Evolutionary conservation across 2,329 filamentous ascomycete species (phyloP), one percentile per base, ranked within the genome.

Genomic region (Aspergillus neoniger): DNA sequence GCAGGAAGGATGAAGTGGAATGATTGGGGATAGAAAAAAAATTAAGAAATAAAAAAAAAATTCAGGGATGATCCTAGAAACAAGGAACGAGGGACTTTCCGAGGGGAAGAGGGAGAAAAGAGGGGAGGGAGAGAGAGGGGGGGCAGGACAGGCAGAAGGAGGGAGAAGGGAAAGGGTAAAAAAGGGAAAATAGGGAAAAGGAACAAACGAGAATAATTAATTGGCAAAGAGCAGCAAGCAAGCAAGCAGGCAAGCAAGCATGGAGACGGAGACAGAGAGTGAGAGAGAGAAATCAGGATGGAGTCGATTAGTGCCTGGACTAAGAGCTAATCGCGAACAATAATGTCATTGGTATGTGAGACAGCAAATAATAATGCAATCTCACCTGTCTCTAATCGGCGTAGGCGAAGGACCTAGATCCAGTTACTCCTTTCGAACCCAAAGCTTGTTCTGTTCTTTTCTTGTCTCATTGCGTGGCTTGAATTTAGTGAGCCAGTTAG

Each of bases 341-440:
- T 55, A 44, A 55, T 55, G 39, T 55, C 53, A 55, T 55, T 55
- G 53, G 53, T 44, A 55, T 55, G 53, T 55, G 53, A 55, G 53
- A 55, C 53, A 55, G 39, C 38, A 55, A 55, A 44, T 55, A 44
- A 43, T 39, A 55, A 30, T 19, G 17, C 38, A 55, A 44, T 55
- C 52, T 55, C 52, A 25, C 30, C 41, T 55, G 41, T 44, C 38
- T 44, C 12, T 21, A 55, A 55, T 55, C 52, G 21, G 17, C 41
- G 38, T 43, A 17, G 52, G 17, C 23, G 38, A 55, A 14, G 52
- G 52, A 55, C 38, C 52, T 43, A 55, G 52, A 55, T 43, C 38
- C 30, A 12, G 38, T 23, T 48, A 48, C 44, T 48, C 44, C 44
- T 50, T 50, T 50, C 25, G 47, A 28, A 30, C 47, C 25, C 47